Percentiles rank a stretch among this genome's conserved stretches.
Conservation (phyloP, 805 yeast genomes). For the Yarrowia divulgata region DNA sequence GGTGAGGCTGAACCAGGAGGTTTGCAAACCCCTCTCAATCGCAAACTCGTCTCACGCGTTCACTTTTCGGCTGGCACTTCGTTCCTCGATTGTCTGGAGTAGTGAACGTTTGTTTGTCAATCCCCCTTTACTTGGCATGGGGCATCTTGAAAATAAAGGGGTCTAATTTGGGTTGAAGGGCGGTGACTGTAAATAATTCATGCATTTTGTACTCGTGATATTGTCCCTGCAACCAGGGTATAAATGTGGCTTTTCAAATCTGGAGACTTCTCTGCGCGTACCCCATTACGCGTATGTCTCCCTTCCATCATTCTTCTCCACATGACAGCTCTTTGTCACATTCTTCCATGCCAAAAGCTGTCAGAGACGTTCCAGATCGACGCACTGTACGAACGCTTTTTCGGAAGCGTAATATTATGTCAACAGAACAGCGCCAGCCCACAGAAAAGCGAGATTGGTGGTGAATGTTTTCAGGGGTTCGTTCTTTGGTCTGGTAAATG, state of each 20-base stretch:
- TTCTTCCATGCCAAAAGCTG: not conserved
- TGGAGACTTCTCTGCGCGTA: no score
- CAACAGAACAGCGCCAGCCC: not conserved
- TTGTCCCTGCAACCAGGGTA: no score
- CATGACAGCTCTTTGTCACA: not conserved
- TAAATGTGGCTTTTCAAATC: no score
- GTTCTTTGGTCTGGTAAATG: no score
- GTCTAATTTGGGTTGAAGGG: not conserved
- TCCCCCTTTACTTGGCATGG: not conserved
- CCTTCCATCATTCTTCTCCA: slow-evolving; percentile 1
- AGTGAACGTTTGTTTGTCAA: not conserved
- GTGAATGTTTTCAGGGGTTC: no score
- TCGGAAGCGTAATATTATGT: not conserved
- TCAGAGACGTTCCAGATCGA: slow-evolving; percentile 3
- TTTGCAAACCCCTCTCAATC: no score
- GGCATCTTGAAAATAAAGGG: no score
- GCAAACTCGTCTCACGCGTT: no score
- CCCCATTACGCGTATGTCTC: not conserved
- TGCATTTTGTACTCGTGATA: no score
- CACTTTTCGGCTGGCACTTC: not conserved
- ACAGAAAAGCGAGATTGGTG: not conserved
- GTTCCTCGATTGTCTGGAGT: no score
- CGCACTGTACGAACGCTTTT: not conserved
- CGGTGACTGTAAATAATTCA: no score
- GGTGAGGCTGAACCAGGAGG: no score